Percentiles rank a stretch among this genome's conserved stretches.
These are phyloP conservation scores for Tetracladium maxilliforme DNA, from an alignment of 2,329 filamentous ascomycete species.

Conservation along the genomic window DNA sequence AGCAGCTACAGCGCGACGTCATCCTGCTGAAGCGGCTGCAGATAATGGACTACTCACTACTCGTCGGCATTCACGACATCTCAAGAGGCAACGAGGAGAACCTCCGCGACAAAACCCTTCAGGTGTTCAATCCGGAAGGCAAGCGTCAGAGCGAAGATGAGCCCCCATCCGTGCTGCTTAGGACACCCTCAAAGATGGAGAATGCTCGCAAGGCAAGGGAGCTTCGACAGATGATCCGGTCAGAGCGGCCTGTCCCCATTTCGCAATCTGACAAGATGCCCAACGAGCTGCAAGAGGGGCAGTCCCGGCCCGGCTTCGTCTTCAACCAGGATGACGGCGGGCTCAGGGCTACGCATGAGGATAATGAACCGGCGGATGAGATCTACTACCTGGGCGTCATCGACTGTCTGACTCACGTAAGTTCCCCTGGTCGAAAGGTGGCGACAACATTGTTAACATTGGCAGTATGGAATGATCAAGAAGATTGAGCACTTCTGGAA, in stretches of 20 bases:
- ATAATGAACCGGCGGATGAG: slow-evolving; percentile 71
- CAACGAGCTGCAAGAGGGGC: slow-evolving; percentile 66
- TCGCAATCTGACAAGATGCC: slow-evolving; percentile 79
- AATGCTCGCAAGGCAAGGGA: slow-evolving; percentile 83
- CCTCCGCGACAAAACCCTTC: slow-evolving; percentile 72
- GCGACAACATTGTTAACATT: slow-evolving; percentile 5
- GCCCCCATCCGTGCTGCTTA: slow-evolving; percentile 52
- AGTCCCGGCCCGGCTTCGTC: slow-evolving; percentile 55
- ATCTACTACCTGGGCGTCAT: slow-evolving; percentile 98
- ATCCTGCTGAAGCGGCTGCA: slow-evolving; percentile 72
- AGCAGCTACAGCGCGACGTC: slow-evolving; percentile 81
- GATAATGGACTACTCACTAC: slow-evolving; percentile 97
- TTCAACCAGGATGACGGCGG: slow-evolving; percentile 94
- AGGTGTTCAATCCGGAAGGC: slow-evolving; percentile 85
- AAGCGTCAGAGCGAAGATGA: slow-evolving; percentile 45
- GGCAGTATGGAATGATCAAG: slow-evolving; percentile 86
- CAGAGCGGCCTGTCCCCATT: slow-evolving; percentile 87
- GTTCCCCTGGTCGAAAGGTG: slow-evolving; percentile 17
- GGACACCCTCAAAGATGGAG: slow-evolving; percentile 88
- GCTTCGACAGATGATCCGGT: slow-evolving; percentile 80
- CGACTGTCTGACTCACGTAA: slow-evolving; percentile 91
- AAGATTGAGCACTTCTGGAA: slow-evolving; percentile 97
- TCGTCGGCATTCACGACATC: slow-evolving; percentile 88
- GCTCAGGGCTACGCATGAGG: slow-evolving; percentile 82
- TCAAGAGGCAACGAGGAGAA: slow-evolving; percentile 91